Percentiles rank a stretch among this genome's conserved stretches.
These are phyloP conservation scores for Alternaria hordeiaustralica DNA, from an alignment of 2,329 filamentous ascomycete species.

Conservation along the genomic window DNA sequence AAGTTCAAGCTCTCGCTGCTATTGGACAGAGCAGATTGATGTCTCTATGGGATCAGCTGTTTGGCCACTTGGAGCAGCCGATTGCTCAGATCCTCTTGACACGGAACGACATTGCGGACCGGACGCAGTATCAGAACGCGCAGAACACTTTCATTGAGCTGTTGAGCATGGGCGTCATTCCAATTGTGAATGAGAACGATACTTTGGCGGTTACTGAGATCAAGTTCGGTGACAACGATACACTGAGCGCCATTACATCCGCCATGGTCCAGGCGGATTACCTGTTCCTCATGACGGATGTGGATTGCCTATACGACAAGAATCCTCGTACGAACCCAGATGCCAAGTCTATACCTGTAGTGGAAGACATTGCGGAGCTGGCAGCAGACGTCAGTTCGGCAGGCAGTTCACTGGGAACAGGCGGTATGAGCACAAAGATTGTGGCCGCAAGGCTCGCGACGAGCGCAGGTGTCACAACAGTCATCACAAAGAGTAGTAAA, in stretches of 20 bases:
- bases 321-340: slow-evolving; percentile 87
- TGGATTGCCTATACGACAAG: slow-evolving; percentile 96
- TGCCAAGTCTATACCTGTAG: slow-evolving; percentile 87
- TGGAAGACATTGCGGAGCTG: slow-evolving; percentile 83
- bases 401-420: slow-evolving; percentile 87
- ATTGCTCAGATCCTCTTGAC: slow-evolving; percentile 95
- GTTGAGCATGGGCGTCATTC: slow-evolving; percentile 92
- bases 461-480: slow-evolving; percentile 91
- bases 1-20: slow-evolving; percentile 90
- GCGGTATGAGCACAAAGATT: slow-evolving; percentile 98
- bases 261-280: slow-evolving; percentile 98
- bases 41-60: slow-evolving; percentile 93
- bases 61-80: slow-evolving; percentile 84
- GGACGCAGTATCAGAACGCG: slow-evolving; percentile 93
- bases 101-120: slow-evolving; percentile 94
- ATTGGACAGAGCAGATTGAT: slow-evolving; percentile 96
- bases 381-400: slow-evolving; percentile 90
- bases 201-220: slow-evolving; percentile 97
- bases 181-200: slow-evolving; percentile 99
- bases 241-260: slow-evolving; percentile 92
- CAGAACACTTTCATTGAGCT: slow-evolving; percentile 93
- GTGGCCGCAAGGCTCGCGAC: slow-evolving; percentile 90
- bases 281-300: slow-evolving; percentile 98
- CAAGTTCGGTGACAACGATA: slow-evolving; percentile 99
- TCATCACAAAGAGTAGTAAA: slow-evolving; percentile 93